These are phyloP conservation scores for Gorgonomyces haynaldii DNA, from an alignment of 192 early-diverging fungal genomes.

Conservation along the genomic window DNA sequence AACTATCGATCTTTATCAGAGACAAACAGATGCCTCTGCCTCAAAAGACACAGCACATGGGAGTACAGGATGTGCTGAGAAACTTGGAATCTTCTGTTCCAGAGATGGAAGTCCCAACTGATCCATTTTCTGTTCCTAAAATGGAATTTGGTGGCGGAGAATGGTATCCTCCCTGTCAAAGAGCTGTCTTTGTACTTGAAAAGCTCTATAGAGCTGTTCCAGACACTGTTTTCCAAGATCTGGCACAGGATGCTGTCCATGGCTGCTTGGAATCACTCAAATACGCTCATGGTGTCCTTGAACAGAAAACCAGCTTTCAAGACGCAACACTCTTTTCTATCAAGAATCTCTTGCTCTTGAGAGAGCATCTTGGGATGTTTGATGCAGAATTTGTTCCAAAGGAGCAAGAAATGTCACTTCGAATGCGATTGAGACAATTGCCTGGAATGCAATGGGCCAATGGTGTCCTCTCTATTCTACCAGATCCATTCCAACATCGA, in stretches of 20 bases:
- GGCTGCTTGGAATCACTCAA: constrained; percentile 52
- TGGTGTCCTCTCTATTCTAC: constrained; percentile 4
- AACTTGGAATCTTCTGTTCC: too few relatives aligned
- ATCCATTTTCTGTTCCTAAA: background rate
- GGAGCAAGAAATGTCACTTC: constrained; percentile 3
- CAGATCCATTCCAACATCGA: background rate
- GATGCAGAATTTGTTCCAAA: constrained; percentile 45
- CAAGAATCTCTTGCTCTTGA: constrained; percentile 72
- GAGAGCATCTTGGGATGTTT: constrained; percentile 71
- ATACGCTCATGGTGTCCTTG: constrained; percentile 34
- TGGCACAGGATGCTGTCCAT: constrained; percentile 73
- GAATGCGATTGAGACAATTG: constrained; percentile 40
- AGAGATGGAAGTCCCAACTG: background rate
- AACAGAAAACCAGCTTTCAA: constrained; percentile 30
- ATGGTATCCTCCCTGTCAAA: constrained; percentile 74
- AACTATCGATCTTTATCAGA: too few relatives aligned
- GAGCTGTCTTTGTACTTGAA: constrained; percentile 66
- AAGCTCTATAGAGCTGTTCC: constrained; percentile 69
- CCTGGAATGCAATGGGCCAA: constrained; percentile 30
- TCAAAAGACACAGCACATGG: too few relatives aligned
- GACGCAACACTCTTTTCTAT: constrained; percentile 77
- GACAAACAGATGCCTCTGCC: too few relatives aligned
- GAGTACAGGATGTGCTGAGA: too few relatives aligned
- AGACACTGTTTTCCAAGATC: constrained; percentile 73
- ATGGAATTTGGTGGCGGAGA: constrained; percentile 47